Evolutionary conservation across 176 grass and related monocot species (phyloP).

Genomic region (Aegilops speltoides): DNA sequence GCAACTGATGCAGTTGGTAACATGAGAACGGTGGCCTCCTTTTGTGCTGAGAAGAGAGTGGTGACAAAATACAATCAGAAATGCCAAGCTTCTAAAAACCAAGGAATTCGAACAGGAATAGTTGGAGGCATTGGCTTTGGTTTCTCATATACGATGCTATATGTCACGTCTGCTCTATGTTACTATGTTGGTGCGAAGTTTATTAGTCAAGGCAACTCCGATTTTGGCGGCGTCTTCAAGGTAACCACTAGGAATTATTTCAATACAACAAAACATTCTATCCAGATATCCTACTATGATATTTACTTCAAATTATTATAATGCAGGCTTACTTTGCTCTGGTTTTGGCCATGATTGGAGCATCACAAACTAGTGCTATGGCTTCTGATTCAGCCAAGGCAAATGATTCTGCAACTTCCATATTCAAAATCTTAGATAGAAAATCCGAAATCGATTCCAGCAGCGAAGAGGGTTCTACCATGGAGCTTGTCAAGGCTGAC

Average conservation of each 20-base stretch:
- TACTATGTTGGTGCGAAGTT: slow-evolving; percentile 49
- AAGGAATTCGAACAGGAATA: slow-evolving; percentile 51
- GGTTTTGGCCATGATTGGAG: slow-evolving; percentile 18
- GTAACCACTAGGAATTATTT: slow-evolving; percentile 18
- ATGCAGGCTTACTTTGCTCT: slow-evolving; percentile 30
- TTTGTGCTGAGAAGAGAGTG: slow-evolving; percentile 60
- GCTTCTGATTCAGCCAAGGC: slow-evolving; percentile 36
- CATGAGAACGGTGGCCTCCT: slow-evolving; percentile 80
- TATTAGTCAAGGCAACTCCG: slow-evolving; percentile 27
- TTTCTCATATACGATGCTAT: slow-evolving; percentile 44
- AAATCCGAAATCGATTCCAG: slow-evolving; percentile 32
- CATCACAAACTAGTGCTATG: slow-evolving; percentile 13
- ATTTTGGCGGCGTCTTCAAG: slow-evolving; percentile 41
- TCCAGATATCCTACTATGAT: background rate
- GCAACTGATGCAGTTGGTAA: slow-evolving; percentile 70
- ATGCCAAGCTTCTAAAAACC: slow-evolving; percentile 32
- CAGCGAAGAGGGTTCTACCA: slow-evolving; percentile 37
- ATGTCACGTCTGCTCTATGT: slow-evolving; percentile 19
- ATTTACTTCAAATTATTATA: slow-evolving; percentile 16
- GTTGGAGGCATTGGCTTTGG: slow-evolving; percentile 47
- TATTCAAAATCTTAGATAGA: slow-evolving; percentile 28
- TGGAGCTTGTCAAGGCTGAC: slow-evolving; percentile 33
- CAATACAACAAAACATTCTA: background rate
- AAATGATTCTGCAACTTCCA: slow-evolving; percentile 28
- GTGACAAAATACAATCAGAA: slow-evolving; percentile 32